Conservation (phyloP, 768 basidiomycete species). For the Tulasnella sp. region DNA sequence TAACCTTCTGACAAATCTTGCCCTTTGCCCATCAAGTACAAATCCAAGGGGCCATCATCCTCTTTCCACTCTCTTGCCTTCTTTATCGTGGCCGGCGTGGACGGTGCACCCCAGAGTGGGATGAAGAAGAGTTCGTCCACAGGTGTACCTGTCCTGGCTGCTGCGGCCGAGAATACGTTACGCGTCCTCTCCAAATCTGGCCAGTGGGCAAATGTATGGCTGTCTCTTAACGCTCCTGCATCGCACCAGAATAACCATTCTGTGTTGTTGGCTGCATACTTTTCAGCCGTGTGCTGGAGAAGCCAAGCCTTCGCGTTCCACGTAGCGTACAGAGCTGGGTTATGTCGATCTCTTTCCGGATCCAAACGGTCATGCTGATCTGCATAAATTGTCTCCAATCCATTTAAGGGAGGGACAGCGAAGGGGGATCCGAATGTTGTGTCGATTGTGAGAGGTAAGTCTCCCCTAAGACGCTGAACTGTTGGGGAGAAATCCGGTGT, state of each 20-base stretch:
- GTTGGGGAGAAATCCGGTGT: constrained; percentile 43
- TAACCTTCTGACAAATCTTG: constrained; percentile 51
- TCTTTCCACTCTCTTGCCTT: constrained; percentile 45
- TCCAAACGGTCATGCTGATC: constrained; percentile 52
- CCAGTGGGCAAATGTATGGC: constrained; percentile 55
- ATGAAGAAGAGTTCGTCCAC: constrained; percentile 56
- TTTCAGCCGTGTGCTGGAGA: constrained; percentile 49
- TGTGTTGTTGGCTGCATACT: constrained; percentile 43
- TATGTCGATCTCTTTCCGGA: constrained; percentile 51
- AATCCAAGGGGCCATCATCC: constrained; percentile 55
- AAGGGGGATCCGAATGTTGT: constrained; percentile 54
- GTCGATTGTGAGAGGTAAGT: constrained; percentile 48
- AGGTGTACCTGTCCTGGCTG: constrained; percentile 41
- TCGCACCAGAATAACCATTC: constrained; percentile 65
- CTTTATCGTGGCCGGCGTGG: constrained; percentile 38
- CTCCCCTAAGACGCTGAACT: constrained; percentile 19
- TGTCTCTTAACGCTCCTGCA: constrained; percentile 55
- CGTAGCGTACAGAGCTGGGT: constrained; percentile 57
- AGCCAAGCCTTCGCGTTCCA: constrained; percentile 62
- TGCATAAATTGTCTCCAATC: constrained; percentile 46
- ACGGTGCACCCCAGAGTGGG: constrained; percentile 50
- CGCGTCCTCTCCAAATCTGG: constrained; percentile 51
- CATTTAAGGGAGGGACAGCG: constrained; percentile 52
- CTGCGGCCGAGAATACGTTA: constrained; percentile 49
- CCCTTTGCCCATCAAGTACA: constrained; percentile 44